Percentiles rank a stretch among this genome's conserved stretches.
phyloP scores from a whole-genome alignment of 768 basidiomycete genomes.

The Boletus coccyginus region DNA sequence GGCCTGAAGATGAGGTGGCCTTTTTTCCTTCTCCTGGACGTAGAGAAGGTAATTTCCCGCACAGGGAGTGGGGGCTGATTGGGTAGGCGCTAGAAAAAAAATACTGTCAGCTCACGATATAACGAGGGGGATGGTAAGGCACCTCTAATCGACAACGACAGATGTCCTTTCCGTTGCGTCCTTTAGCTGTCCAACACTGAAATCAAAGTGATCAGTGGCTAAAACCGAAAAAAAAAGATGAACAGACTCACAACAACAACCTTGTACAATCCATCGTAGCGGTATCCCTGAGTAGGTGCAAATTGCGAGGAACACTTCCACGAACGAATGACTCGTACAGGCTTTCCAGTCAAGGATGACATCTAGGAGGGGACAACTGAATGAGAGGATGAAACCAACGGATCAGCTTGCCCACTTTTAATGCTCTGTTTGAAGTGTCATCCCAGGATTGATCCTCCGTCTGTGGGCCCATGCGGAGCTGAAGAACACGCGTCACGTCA shows the following conservation, averaged over 20 bases:
- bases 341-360: constrained; percentile 18
- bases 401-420: constrained; percentile 14
- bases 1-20: neutral
- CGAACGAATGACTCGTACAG: constrained; percentile 29
- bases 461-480: constrained; percentile 25
- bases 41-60: neutral
- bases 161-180: constrained; percentile 8
- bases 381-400: neutral
- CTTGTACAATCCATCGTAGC: constrained; percentile 32
- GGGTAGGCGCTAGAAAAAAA: constrained; percentile 21
- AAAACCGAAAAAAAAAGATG: neutral
- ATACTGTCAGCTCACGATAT: neutral
- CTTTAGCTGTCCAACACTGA: constrained; percentile 24
- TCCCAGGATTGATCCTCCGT: constrained; percentile 24
- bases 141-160: constrained; percentile 31
- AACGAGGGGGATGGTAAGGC: neutral
- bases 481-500: neutral
- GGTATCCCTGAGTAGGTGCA: constrained; percentile 25
- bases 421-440: constrained; percentile 3
- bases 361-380: constrained; percentile 6
- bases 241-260: constrained; percentile 17
- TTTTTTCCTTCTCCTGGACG: neutral
- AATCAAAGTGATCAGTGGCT: neutral
- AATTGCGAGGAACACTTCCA: constrained; percentile 19
- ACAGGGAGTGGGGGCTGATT: constrained; percentile 23